Conservation (phyloP, 2,329 filamentous ascomycete genomes). For the Arachnomyces sp. region DNA sequence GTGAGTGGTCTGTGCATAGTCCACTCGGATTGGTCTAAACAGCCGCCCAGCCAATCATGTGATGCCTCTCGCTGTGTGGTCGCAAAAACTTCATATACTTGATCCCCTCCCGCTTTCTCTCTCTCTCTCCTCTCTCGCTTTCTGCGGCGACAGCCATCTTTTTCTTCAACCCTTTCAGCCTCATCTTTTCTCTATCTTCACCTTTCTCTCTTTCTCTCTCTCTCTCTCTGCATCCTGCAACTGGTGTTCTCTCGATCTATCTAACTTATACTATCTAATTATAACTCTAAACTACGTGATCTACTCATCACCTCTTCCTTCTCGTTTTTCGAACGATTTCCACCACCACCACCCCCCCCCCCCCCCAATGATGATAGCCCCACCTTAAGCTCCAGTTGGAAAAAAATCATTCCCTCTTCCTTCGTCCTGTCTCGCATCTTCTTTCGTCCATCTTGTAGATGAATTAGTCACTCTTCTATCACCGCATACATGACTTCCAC, state of each 20-base stretch:
- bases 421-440: conserved; percentile 19
- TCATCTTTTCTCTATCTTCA: conserved; percentile 5
- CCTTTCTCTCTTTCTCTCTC: not conserved
- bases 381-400: conserved; percentile 33
- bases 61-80: not conserved
- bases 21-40: no score
- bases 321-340: no score
- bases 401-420: conserved; percentile 32
- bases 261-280: not conserved
- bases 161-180: conserved; percentile 2
- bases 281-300: not conserved
- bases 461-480: not conserved
- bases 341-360: no score
- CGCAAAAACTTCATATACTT: not conserved
- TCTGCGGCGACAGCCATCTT: not conserved
- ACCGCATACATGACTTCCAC: conserved; percentile 47
- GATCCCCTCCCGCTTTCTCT: not conserved
- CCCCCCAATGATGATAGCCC: conserved; percentile 20
- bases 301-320: not conserved
- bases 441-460: conserved; percentile 1
- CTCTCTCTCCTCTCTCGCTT: not conserved
- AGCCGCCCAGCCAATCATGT: not conserved
- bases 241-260: not conserved
- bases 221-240: no score
- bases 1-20: not conserved